A percentile compares a stretch with the other conserved stretches of the same genome.
Evolutionary conservation across 106 monocot species (phyloP).

Genomic region (Platanthera zijinensis): DNA sequence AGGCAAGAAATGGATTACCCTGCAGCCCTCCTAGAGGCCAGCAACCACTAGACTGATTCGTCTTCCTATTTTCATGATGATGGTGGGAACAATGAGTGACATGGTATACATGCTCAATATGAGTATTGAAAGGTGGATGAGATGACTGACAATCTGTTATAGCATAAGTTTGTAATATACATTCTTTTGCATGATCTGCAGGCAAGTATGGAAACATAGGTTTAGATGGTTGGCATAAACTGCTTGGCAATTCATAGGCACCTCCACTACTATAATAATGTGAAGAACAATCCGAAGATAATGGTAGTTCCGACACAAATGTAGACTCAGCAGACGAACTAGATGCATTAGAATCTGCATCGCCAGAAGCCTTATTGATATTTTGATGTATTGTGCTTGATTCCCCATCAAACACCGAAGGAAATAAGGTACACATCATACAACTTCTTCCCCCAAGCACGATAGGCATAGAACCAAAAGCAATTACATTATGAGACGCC

Average conservation of each 20-base stretch:
- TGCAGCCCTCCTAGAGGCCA: constrained; percentile 55
- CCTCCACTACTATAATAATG: constrained; percentile 38
- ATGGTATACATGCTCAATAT: too few relatives aligned
- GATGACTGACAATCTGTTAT: constrained; percentile 19
- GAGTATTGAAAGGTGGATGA: too few relatives aligned
- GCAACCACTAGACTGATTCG: constrained; percentile 19
- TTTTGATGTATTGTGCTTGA: constrained; percentile 13
- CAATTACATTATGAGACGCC: too few relatives aligned
- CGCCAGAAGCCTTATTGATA: constrained; percentile 19
- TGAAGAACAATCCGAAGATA: constrained; percentile 44
- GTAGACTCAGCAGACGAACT: constrained; percentile 39
- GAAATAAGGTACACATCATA: constrained; percentile 1
- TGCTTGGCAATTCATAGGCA: constrained; percentile 10
- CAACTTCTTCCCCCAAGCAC: constrained; percentile 19
- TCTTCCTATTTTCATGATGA: too few relatives aligned
- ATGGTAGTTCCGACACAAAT: constrained; percentile 20
- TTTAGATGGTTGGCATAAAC: constrained; percentile 11
- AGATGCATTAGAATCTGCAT: constrained; percentile 34
- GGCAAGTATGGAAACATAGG: constrained; percentile 24
- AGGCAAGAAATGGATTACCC: constrained; percentile 40
- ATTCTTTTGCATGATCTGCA: constrained; percentile 14
- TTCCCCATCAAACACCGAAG: constrained; percentile 15
- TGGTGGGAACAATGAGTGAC: too few relatives aligned
- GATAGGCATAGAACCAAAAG: constrained; percentile 18
- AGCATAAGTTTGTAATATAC: constrained; percentile 11